These are phyloP conservation scores for Cutaneotrichosporon spelunceum DNA, from an alignment of 1,284 basidiomycete genomes.

Conservation along the genomic window DNA sequence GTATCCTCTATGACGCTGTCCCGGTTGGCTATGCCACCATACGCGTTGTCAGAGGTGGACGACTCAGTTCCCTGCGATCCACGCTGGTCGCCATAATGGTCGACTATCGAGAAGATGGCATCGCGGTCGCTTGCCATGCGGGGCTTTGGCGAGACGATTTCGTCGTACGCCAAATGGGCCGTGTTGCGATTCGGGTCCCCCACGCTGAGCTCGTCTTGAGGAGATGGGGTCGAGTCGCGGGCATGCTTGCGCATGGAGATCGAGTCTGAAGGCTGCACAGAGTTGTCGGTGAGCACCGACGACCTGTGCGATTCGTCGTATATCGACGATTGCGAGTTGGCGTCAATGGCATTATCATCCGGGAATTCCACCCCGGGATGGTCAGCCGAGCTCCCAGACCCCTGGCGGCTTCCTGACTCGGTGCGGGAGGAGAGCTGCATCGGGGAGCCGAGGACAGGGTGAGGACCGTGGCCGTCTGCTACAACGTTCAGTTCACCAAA, in stretches of 20 bases:
- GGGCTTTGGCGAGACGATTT: slow-evolving; percentile 15
- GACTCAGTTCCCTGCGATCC: not conserved
- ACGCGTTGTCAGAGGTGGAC: slow-evolving; percentile 4
- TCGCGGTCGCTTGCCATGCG: slow-evolving; percentile 17
- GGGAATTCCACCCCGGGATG: not conserved
- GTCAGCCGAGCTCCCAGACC: not conserved
- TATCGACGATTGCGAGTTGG: slow-evolving; percentile 4
- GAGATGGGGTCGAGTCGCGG: slow-evolving; percentile 8
- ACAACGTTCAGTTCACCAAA: slow-evolving; percentile 8
- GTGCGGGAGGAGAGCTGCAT: slow-evolving; percentile 8
- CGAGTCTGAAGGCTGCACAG: slow-evolving; percentile 21
- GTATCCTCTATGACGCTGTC: slow-evolving; percentile 18
- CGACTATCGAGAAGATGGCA: slow-evolving; percentile 25
- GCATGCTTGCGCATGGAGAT: slow-evolving; percentile 16
- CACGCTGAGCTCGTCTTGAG: not conserved
- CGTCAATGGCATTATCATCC: not conserved
- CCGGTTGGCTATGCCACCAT: slow-evolving; percentile 13
- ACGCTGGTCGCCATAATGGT: slow-evolving; percentile 18
- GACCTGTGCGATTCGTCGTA: slow-evolving; percentile 4
- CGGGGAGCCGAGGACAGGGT: slow-evolving; percentile 9
- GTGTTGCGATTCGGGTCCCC: slow-evolving; percentile 5
- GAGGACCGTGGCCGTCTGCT: slow-evolving; percentile 3
- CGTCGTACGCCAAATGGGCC: slow-evolving; percentile 18
- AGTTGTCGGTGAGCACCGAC: slow-evolving; percentile 11
- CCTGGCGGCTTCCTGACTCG: not conserved